These are phyloP conservation scores for Heterobasidion irregulare DNA, from an alignment of 1,284 basidiomycete genomes.

Conservation along the genomic window DNA sequence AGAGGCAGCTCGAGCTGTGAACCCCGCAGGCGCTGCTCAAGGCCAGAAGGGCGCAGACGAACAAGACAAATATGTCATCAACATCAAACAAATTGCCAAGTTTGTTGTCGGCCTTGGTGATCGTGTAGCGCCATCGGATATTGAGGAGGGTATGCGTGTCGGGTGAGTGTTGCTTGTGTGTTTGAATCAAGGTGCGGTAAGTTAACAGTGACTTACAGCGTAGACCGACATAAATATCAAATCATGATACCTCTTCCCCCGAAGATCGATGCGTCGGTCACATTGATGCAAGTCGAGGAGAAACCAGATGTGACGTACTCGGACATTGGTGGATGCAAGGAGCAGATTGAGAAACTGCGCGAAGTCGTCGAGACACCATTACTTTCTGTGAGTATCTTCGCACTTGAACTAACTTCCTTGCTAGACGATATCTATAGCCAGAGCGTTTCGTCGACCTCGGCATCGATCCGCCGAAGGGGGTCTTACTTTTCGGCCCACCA, in stretches of 20 bases:
- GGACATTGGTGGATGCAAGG: slow-evolving; percentile 98
- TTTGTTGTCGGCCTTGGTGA: slow-evolving; percentile 98
- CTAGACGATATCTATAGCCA: slow-evolving; percentile 47
- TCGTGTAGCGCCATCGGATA: slow-evolving; percentile 94
- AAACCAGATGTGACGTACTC: slow-evolving; percentile 99
- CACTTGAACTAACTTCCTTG: slow-evolving; percentile 7
- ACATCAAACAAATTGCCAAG: slow-evolving; percentile 99
- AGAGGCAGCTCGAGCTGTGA: slow-evolving; percentile 64
- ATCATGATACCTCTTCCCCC: slow-evolving; percentile 99
- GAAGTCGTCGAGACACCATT: slow-evolving; percentile 99
- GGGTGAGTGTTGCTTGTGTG: slow-evolving; percentile 53
- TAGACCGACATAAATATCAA: slow-evolving; percentile 95
- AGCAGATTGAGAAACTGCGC: slow-evolving; percentile 98
- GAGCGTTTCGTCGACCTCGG: slow-evolving; percentile 97
- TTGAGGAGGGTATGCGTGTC: slow-evolving; percentile 99
- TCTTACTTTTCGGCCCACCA: slow-evolving; percentile 93
- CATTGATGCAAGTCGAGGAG: slow-evolving; percentile 99
- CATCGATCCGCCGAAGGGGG: slow-evolving; percentile 98
- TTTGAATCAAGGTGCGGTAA: slow-evolving; percentile 10
- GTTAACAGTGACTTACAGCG: slow-evolving; percentile 31
- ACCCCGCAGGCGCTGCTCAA: slow-evolving; percentile 66
- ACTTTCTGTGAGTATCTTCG: slow-evolving; percentile 59
- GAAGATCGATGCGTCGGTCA: slow-evolving; percentile 98
- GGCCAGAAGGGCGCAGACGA: slow-evolving; percentile 91
- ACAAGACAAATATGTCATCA: slow-evolving; percentile 99